Conservation (phyloP, 2,329 filamentous ascomycete species). For the Xylariaceae sp. region DNA sequence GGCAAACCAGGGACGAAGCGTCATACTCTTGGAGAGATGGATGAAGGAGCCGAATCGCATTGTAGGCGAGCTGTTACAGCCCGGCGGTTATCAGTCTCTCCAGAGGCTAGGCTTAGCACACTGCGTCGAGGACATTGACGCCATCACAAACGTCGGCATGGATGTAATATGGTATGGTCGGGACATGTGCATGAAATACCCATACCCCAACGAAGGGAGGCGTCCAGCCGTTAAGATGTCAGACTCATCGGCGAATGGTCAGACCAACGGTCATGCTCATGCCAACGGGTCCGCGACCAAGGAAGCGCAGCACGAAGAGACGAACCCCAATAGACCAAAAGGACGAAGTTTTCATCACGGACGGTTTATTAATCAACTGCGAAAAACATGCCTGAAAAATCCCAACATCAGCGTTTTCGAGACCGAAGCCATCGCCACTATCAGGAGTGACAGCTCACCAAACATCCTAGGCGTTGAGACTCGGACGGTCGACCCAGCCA, state of each 20-base stretch:
- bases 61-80: slow-evolving; percentile 90
- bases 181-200: slow-evolving; percentile 73
- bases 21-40: slow-evolving; percentile 81
- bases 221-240: slow-evolving; percentile 9
- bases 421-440: slow-evolving; percentile 72
- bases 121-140: slow-evolving; percentile 85
- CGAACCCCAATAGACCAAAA: slow-evolving; percentile 46
- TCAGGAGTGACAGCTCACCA: slow-evolving; percentile 61
- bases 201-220: slow-evolving; percentile 47
- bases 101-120: slow-evolving; percentile 72
- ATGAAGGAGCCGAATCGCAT: slow-evolving; percentile 93
- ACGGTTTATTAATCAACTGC: slow-evolving; percentile 78
- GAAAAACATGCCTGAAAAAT: slow-evolving; percentile 66
- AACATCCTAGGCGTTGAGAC: slow-evolving; percentile 81
- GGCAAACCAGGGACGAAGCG: slow-evolving; percentile 82
- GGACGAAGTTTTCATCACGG: slow-evolving; percentile 91
- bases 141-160: slow-evolving; percentile 77
- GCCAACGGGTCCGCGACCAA: slow-evolving; percentile 24
- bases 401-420: slow-evolving; percentile 87
- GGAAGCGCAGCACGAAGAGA: slow-evolving; percentile 24
- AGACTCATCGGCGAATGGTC: slow-evolving; percentile 7
- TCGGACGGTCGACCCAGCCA: slow-evolving; percentile 54
- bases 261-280: slow-evolving; percentile 12
- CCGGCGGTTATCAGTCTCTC: slow-evolving; percentile 78
- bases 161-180: slow-evolving; percentile 76